Percentiles rank a stretch among this genome's conserved stretches.
Conservation (phyloP, 2,329 filamentous ascomycete genomes). For the Tolypocladium capitatum region DNA sequence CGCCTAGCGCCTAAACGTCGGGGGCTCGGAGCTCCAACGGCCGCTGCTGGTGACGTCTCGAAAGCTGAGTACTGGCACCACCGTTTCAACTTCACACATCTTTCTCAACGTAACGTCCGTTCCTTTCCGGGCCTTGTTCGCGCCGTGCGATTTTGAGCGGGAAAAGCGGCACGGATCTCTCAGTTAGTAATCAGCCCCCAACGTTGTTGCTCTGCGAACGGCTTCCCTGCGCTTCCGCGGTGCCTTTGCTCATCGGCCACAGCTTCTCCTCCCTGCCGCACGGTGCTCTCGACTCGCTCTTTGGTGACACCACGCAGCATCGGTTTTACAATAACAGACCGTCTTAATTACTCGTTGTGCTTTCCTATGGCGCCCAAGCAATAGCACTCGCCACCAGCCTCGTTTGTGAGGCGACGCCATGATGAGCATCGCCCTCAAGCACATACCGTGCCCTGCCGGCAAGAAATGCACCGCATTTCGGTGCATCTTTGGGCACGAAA, state of each 20-base stretch:
- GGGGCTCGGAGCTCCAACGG: neutral
- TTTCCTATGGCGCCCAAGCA: neutral
- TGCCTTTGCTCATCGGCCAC: neutral
- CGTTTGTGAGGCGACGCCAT: neutral
- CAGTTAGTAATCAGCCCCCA: neutral
- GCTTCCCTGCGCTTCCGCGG: neutral
- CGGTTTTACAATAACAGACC: neutral
- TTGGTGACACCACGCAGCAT: neutral
- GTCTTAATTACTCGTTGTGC: neutral
- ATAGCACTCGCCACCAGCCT: neutral
- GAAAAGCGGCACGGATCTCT: neutral
- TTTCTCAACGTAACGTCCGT: neutral
- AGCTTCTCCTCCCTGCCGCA: neutral
- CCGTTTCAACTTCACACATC: neutral
- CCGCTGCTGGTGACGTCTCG: too few species aligned
- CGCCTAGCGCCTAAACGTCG: neutral
- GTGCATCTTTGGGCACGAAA: slow-evolving; percentile 37
- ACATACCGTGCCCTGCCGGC: slow-evolving; percentile 36
- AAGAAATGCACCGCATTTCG: slow-evolving; percentile 33
- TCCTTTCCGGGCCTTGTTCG: neutral
- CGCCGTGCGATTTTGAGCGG: neutral
- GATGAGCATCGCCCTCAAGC: slow-evolving; percentile 31
- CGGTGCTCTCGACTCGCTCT: neutral
- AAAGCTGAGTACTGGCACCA: neutral
- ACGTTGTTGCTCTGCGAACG: neutral